Conservation (phyloP, 768 basidiomycete species). For the Flagelloscypha sp. region DNA sequence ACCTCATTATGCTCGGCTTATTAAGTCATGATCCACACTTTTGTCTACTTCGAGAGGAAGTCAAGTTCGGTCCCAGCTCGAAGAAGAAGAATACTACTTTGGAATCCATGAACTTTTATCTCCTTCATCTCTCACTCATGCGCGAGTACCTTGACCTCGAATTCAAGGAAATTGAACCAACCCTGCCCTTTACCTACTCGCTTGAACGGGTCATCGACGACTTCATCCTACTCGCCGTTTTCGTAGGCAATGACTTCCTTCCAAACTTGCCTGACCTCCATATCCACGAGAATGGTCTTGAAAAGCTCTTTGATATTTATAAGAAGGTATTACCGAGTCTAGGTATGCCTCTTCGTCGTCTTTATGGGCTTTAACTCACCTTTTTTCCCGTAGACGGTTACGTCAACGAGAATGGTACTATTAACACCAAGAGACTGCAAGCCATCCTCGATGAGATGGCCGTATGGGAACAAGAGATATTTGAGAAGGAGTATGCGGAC, state of each 20-base stretch:
- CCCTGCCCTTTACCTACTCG: slow-evolving; percentile 73
- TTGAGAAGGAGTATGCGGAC: slow-evolving; percentile 87
- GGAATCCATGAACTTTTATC: slow-evolving; percentile 86
- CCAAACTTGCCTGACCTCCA: slow-evolving; percentile 95
- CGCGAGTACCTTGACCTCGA: slow-evolving; percentile 97
- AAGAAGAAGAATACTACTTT: slow-evolving; percentile 61
- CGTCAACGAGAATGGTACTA: slow-evolving; percentile 81
- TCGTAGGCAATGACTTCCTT: slow-evolving; percentile 96
- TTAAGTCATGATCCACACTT: slow-evolving; percentile 98
- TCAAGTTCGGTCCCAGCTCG: slow-evolving; percentile 85
- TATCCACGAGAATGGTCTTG: slow-evolving; percentile 95
- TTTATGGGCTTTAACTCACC: background rate
- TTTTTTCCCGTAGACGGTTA: slow-evolving; percentile 61
- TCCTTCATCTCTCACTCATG: slow-evolving; percentile 89
- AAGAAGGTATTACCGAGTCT: slow-evolving; percentile 81
- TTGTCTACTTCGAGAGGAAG: slow-evolving; percentile 94
- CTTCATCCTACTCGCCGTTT: slow-evolving; percentile 93
- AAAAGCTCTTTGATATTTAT: slow-evolving; percentile 90
- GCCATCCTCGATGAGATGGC: slow-evolving; percentile 84
- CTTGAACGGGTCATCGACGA: slow-evolving; percentile 96
- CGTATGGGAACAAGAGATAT: slow-evolving; percentile 81
- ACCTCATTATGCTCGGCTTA: slow-evolving; percentile 95
- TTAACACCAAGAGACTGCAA: slow-evolving; percentile 75
- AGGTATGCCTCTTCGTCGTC: slow-evolving; percentile 29
- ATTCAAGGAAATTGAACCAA: slow-evolving; percentile 64